Percentiles rank a stretch among this genome's conserved stretches.
Evolutionary conservation across 2,329 filamentous ascomycete genomes (phyloP).

Genomic region (Epichloe sp.): DNA sequence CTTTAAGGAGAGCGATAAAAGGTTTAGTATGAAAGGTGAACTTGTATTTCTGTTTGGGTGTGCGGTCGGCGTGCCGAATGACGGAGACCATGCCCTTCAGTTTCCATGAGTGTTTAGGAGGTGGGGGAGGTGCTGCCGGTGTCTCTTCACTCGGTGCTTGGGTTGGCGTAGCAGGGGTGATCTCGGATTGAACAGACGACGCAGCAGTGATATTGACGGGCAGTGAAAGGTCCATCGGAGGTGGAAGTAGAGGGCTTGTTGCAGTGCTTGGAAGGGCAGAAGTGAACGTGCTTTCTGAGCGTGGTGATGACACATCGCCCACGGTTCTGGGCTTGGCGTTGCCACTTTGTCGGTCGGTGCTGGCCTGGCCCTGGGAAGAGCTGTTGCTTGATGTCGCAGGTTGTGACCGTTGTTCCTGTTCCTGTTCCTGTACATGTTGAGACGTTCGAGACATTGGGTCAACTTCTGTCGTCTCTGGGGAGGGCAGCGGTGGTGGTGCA

Average conservation of each 20-base stretch:
- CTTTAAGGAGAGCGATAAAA: constrained; percentile 87
- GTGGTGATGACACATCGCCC: constrained; percentile 19
- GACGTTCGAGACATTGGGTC: constrained; percentile 25
- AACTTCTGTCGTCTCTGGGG: constrained; percentile 31
- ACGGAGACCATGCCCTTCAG: constrained; percentile 96
- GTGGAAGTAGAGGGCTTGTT: constrained; percentile 22
- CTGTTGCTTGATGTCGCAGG: constrained; percentile 13
- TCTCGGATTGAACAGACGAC: constrained; percentile 23
- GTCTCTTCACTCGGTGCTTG: constrained; percentile 23
- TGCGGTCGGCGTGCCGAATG: constrained; percentile 90
- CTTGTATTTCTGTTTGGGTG: constrained; percentile 98
- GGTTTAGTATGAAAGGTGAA: constrained; percentile 97
- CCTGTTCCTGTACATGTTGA: constrained; percentile 23
- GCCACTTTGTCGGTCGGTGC: constrained; percentile 8
- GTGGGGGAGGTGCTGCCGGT: constrained; percentile 50
- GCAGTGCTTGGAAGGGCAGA: constrained; percentile 24
- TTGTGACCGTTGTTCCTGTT: constrained; percentile 17
- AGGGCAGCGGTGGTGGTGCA: constrained; percentile 39
- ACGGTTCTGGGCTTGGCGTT: constrained; percentile 12
- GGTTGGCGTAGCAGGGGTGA: constrained; percentile 11
- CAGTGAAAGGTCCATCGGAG: constrained; percentile 17
- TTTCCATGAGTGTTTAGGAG: constrained; percentile 90
- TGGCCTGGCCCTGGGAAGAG: constrained; percentile 13
- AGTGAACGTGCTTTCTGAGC: constrained; percentile 17
- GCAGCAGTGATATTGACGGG: constrained; percentile 20